Evolutionary conservation across 768 basidiomycete species (phyloP), one percentile per base, ranked within the genome.

Genomic region (Mrakia gelida): DNA sequence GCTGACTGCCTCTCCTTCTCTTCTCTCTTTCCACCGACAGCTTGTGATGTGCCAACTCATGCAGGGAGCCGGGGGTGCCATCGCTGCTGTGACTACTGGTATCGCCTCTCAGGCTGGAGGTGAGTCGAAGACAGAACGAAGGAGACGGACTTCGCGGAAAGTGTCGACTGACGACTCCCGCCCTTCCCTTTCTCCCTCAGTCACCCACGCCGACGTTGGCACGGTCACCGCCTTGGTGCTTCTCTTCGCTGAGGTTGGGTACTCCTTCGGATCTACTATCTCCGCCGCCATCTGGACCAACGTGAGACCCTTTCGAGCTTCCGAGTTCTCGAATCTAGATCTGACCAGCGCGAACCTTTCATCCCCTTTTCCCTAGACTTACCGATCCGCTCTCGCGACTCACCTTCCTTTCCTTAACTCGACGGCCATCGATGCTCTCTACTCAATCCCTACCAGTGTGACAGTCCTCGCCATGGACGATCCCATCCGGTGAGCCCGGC

Each of bases 51-150:
- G 88, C 30, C 92, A 93, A 80, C 83, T 92, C 71, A 85, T 93
- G 23, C 91, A 92, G 84, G 92, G 91, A 68, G 84, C 90, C 13
- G 92, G 92, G 26, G 92, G 92, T 21, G 92, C 91, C 23, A 70
- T 70, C 38, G 67, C 67, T 6, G 67, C 67, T n/a, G 38, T 70
- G 32, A 70, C 67, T n/a, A 83, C 86, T 0, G 89, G 89, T 81
- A 89, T 90, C 54, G 88, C 87, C 43, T 88, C 90, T 4, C 91
- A 92, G 81, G 91, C 90, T 4, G 85, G 88, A 16, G 59, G 23
- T 59, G 26, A 26, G 59, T 28, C 59, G n/a, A 18, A 59, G 3
- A 6, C 45, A 1, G 5, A 13, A 18, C 49, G 49, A 52, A 7
- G 11, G 49, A 52, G 16, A 1, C 4, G 3, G 49, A 18, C 49